A percentile compares a stretch with the other conserved stretches of the same genome.
These are phyloP conservation scores for Periconia digitata DNA, from an alignment of 2,329 filamentous ascomycete species.

Conservation along the genomic window DNA sequence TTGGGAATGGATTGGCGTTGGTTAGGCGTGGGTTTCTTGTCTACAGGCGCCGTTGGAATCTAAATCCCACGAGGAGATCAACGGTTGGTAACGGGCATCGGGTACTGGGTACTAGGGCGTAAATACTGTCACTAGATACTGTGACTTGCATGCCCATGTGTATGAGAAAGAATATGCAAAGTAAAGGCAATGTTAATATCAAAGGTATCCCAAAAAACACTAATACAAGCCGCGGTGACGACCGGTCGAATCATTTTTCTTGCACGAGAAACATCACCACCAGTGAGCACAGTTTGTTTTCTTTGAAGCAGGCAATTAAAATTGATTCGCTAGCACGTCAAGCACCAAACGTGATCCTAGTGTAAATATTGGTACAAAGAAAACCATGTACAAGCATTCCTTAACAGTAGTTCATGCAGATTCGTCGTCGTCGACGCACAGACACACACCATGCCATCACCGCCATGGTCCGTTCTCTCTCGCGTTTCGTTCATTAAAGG, in stretches of 20 bases:
- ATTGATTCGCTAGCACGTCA: background rate
- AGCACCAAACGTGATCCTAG: background rate
- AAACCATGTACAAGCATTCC: background rate
- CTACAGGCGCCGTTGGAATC: background rate
- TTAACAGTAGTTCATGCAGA: too few relatives aligned
- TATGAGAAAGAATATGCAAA: too few relatives aligned
- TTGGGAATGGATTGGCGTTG: background rate
- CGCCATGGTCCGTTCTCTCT: background rate
- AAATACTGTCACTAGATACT: too few relatives aligned
- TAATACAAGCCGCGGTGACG: too few relatives aligned
- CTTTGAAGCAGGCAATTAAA: background rate
- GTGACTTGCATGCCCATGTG: background rate
- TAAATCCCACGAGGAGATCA: too few relatives aligned
- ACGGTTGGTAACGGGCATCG: too few relatives aligned
- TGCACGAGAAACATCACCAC: background rate
- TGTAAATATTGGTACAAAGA: background rate
- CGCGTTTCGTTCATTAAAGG: too few relatives aligned
- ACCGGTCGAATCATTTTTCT: too few relatives aligned
- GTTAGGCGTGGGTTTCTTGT: background rate
- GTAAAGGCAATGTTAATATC: too few relatives aligned
- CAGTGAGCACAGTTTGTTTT: too few relatives aligned
- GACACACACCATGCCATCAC: background rate
- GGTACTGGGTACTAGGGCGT: too few relatives aligned
- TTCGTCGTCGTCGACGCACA: background rate
- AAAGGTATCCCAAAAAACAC: too few relatives aligned